Conservation (phyloP, 148 eudicot genomes). For the Simmondsia chinensis region DNA sequence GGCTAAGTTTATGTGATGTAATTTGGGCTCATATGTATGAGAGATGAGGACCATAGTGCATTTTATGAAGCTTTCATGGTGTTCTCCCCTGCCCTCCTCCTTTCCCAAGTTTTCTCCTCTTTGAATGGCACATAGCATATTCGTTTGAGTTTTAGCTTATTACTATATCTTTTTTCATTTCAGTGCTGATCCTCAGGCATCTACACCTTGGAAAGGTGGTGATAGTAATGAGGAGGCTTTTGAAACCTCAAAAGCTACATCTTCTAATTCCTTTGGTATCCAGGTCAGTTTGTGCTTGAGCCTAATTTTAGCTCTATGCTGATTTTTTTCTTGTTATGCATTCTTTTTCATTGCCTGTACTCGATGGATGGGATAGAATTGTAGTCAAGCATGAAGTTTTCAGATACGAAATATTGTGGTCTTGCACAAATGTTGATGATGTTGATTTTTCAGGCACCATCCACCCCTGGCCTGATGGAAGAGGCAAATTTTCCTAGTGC, state of each 20-base stretch:
- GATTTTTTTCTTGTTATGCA: no score
- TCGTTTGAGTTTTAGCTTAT: not conserved
- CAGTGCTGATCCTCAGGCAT: slow-evolving; percentile 45
- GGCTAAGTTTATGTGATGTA: no score
- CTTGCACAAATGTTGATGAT: slow-evolving; percentile 5
- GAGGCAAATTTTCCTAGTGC: slow-evolving; percentile 59
- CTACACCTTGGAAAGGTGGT: slow-evolving; percentile 32
- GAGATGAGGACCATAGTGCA: no score
- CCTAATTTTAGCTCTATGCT: not conserved
- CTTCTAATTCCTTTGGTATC: slow-evolving; percentile 16
- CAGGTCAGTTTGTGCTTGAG: slow-evolving; percentile 19
- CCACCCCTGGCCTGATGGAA: slow-evolving; percentile 79
- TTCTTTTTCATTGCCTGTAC: no score
- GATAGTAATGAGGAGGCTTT: slow-evolving; percentile 26
- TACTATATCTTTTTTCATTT: slow-evolving; percentile 12
- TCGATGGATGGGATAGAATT: no score
- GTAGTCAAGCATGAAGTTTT: not conserved
- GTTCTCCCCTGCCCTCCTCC: no score
- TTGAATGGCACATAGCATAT: not conserved
- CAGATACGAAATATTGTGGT: not conserved
- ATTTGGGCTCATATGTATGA: no score
- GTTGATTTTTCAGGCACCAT: slow-evolving; percentile 64
- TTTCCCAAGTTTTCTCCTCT: not conserved
- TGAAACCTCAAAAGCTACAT: slow-evolving; percentile 22
- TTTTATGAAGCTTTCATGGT: no score